phyloP scores from a whole-genome alignment of 441 rosid genomes.

The Daphne laureola region DNA sequence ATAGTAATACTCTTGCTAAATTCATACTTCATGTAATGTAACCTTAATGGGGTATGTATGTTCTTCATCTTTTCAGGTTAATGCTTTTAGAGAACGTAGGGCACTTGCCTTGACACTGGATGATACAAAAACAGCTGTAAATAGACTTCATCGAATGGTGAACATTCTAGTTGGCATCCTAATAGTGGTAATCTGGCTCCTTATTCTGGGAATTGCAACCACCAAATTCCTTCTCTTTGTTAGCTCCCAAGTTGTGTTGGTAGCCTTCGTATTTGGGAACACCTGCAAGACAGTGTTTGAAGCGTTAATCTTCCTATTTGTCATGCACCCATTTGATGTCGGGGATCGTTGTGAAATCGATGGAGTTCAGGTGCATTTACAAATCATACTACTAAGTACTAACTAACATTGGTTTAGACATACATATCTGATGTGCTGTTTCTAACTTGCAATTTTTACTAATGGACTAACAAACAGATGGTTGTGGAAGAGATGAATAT shows the following conservation, averaged over 20 bases:
- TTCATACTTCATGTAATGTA: not conserved
- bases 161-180: constrained; percentile 34
- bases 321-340: constrained; percentile 66
- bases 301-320: constrained; percentile 57
- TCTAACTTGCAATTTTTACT: no score
- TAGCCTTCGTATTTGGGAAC: constrained; percentile 62
- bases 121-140: constrained; percentile 71
- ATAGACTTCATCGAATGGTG: constrained; percentile 52
- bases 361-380: constrained; percentile 50
- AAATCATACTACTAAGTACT: not conserved
- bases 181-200: constrained; percentile 42
- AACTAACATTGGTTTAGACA: no score
- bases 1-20: no score
- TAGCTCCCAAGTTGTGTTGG: constrained; percentile 54
- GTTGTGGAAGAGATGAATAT: constrained; percentile 79
- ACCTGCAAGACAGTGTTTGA: constrained; percentile 63
- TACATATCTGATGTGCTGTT: no score
- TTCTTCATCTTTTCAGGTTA: constrained; percentile 33
- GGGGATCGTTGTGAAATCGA: constrained; percentile 75
- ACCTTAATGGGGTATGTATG: no score
- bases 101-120: constrained; percentile 62
- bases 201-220: constrained; percentile 51
- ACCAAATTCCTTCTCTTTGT: constrained; percentile 47
- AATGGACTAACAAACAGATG: constrained; percentile 32
- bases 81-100: constrained; percentile 66